Evolutionary conservation across 169 alveolate genomes (phyloP).

Genomic region (Plasmodium malariae): DNA sequence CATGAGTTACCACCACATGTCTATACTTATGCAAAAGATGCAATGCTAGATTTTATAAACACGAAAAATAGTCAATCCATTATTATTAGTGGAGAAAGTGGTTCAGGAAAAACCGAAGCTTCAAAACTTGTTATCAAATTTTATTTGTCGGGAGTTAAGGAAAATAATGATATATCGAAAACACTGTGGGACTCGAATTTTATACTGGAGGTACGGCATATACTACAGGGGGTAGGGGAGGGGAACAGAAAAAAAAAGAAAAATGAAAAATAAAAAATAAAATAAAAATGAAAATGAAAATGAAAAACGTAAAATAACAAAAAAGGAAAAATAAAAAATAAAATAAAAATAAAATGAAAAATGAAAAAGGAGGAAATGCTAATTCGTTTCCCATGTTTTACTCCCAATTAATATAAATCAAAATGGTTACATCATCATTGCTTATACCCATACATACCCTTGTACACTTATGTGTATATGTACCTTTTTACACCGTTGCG

Average conservation of each 20-base stretch:
- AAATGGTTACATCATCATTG: too few species aligned
- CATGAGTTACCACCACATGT: slow-evolving; percentile 90
- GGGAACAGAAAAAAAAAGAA: neutral
- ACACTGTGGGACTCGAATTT: slow-evolving; percentile 73
- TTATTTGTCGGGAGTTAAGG: slow-evolving; percentile 79
- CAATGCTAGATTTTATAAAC: slow-evolving; percentile 84
- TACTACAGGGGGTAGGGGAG: too few species aligned
- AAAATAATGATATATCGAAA: slow-evolving; percentile 42
- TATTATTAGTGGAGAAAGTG: slow-evolving; percentile 99
- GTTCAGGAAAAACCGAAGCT: slow-evolving; percentile 99
- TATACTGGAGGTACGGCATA: slow-evolving; percentile 62
- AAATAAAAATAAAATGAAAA: too few species aligned
- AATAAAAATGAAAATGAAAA: too few species aligned
- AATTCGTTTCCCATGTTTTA: too few species aligned
- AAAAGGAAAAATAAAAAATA: too few species aligned
- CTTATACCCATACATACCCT: too few species aligned
- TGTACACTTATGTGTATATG: too few species aligned
- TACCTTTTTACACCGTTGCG: too few species aligned
- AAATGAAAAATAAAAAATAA: neutral
- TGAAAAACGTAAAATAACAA: too few species aligned
- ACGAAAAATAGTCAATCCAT: slow-evolving; percentile 92
- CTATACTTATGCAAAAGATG: slow-evolving; percentile 90
- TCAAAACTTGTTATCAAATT: slow-evolving; percentile 93
- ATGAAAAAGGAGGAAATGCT: too few species aligned
- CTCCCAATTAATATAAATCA: too few species aligned